Evolutionary conservation across 768 basidiomycete genomes (phyloP), one percentile per base, ranked within the genome.

Genomic region (Lactarius quietus): DNA sequence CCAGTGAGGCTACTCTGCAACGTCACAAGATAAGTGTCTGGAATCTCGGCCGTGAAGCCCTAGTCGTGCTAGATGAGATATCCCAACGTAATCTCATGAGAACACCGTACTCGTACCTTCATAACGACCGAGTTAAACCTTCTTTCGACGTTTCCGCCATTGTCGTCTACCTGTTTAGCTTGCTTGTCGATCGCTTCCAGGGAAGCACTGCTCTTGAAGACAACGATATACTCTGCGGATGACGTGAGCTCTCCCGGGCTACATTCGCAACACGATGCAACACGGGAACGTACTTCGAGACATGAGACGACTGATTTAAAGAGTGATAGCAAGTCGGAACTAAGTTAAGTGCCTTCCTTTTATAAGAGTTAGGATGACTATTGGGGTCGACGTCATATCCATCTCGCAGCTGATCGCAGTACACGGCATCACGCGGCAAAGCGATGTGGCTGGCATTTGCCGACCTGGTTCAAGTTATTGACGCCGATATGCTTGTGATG

Each of bases 191-290:
- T 77, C 59, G 79, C 72, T 10, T 78, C 79, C 41, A 74, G 57
- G 31, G 79, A 72, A 45, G 77, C 82, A 31, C 62, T 55, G 2
- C 80, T 72, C 72, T 84, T 85, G 77, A 87, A 86, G 8, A 83
- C 78, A 48, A 87, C 79, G 61, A 86, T 85, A 70, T 78, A 85
- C 68, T 74, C 84, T 86, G 71, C 6, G 7, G 36, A 36, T 26
- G 52, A 31, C 14, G 54, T 61, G 62, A 72, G 71, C 67, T 71
- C 66, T 64, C n/a, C n/a, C n/a, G n/a, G n/a, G n/a, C n/a, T n/a
- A n/a, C n/a, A n/a, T n/a, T 18, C 2, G 38, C 3, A 20, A 57
- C 15, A 14, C 1, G 45, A n/a, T 48, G 15, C 20, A 39, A 18
- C 23, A n/a, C n/a, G n/a, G 59, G 43, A 15, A 58, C 60, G 62